Evolutionary conservation across 345 rosid genomes (phyloP).

Genomic region (Lumnitzera racemosa): DNA sequence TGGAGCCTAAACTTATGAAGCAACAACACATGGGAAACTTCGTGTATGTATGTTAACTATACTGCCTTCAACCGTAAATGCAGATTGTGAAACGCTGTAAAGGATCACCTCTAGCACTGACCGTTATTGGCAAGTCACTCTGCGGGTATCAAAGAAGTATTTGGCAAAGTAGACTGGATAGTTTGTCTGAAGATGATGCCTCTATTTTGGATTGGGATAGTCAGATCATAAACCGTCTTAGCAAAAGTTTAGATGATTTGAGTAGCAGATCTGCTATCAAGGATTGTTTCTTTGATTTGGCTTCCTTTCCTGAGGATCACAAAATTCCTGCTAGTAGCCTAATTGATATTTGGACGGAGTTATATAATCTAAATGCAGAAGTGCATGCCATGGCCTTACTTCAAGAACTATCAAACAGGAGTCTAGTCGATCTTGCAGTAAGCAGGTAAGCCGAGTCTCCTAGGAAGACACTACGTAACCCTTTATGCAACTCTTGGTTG

Average conservation of each 20-base stretch:
- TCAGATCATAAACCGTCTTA: conserved; percentile 36
- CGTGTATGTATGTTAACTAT: neutral
- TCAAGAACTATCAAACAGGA: conserved; percentile 28
- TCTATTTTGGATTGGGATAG: conserved; percentile 15
- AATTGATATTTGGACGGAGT: conserved; percentile 49
- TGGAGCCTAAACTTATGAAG: no score
- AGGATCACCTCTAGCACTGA: conserved; percentile 49
- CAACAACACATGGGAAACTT: neutral
- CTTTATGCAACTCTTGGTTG: neutral
- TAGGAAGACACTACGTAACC: neutral
- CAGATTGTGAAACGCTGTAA: conserved; percentile 53
- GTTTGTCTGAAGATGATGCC: conserved; percentile 18
- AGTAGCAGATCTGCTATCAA: conserved; percentile 9
- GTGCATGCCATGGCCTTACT: conserved; percentile 27
- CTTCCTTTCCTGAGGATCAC: conserved; percentile 54
- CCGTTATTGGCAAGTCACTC: conserved; percentile 47
- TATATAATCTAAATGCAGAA: conserved; percentile 21
- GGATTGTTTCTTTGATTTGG: conserved; percentile 56
- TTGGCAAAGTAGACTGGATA: conserved; percentile 27
- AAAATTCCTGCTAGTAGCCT: conserved; percentile 36
- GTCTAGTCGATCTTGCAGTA: conserved; percentile 29
- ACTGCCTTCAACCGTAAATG: neutral
- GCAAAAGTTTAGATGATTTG: conserved; percentile 38
- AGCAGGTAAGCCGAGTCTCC: conserved; percentile 23
- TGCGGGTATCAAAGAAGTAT: conserved; percentile 13